These are phyloP conservation scores for Pestalotiopsis sp. DNA, from an alignment of 2,329 filamentous ascomycete species.

Conservation along the genomic window DNA sequence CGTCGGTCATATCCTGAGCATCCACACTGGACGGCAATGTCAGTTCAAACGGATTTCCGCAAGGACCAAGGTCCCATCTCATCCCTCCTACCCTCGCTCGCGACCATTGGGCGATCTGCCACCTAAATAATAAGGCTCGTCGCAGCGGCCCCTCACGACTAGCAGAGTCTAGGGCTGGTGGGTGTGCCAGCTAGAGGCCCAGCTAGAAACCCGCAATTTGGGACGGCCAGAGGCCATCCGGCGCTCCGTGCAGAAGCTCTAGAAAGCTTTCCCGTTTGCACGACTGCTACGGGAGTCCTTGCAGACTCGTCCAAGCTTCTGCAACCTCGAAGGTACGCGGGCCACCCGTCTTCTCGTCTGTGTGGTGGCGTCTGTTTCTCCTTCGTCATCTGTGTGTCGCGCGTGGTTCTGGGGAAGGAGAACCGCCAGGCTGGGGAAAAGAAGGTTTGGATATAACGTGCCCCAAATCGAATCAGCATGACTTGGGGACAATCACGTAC, in stretches of 20 bases:
- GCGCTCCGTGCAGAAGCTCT: conserved; percentile 32
- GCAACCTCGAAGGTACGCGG: background rate
- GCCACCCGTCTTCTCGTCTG: background rate
- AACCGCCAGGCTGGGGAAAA: background rate
- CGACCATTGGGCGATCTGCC: background rate
- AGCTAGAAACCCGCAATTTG: conserved; percentile 2
- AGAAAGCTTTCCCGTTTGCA: background rate
- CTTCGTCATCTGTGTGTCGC: background rate
- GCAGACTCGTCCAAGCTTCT: background rate
- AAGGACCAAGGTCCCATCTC: conserved; percentile 9
- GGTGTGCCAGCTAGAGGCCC: background rate
- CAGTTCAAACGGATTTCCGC: conserved; percentile 2
- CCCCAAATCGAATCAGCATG: background rate
- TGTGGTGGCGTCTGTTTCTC: background rate
- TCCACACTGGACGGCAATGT: conserved; percentile 3
- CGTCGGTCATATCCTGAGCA: background rate
- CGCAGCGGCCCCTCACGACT: conserved; percentile 8
- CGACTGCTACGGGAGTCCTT: background rate
- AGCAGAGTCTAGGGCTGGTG: conserved; percentile 1
- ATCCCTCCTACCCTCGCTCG: background rate
- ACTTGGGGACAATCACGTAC: background rate
- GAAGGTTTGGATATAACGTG: background rate
- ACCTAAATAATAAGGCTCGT: conserved; percentile 9
- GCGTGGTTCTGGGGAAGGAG: background rate
- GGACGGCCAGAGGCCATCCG: conserved; percentile 15